These are phyloP conservation scores for Nannochloris sp. DNA, from an alignment of 139 green algal genomes.

Conservation along the genomic window DNA sequence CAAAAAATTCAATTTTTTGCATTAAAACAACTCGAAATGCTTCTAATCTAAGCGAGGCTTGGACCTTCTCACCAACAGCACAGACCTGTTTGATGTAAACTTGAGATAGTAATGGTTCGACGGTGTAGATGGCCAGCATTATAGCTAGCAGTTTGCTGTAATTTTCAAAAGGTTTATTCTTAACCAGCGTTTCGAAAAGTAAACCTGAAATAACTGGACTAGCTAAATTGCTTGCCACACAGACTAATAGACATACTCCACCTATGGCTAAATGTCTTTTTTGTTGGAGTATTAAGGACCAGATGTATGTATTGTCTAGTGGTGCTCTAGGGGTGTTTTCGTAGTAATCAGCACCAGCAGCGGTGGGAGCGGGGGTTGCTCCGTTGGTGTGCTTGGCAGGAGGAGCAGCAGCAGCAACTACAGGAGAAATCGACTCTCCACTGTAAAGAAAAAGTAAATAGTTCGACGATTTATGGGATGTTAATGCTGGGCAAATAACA, in stretches of 20 bases:
- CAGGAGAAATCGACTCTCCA: no score
- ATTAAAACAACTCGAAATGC: conserved; percentile 76
- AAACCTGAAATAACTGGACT: conserved; percentile 71
- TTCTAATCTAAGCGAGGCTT: conserved; percentile 51
- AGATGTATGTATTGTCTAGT: conserved; percentile 13
- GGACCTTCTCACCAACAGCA: conserved; percentile 58
- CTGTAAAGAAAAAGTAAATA: no score
- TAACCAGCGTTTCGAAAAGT: conserved; percentile 74
- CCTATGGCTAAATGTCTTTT: conserved; percentile 41
- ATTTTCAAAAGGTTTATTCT: conserved; percentile 39
- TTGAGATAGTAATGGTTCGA: conserved; percentile 73
- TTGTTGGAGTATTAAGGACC: conserved; percentile 46
- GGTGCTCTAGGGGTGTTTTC: neutral
- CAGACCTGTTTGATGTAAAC: conserved; percentile 78
- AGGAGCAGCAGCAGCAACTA: no score
- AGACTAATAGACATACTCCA: conserved; percentile 46
- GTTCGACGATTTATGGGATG: no score
- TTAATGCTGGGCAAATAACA: no score
- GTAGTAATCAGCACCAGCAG: no score
- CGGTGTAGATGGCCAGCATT: conserved; percentile 60
- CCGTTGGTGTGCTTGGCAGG: no score
- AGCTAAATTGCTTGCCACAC: conserved; percentile 71
- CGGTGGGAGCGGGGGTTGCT: no score
- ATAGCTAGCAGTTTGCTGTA: conserved; percentile 49
- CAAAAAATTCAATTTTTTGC: conserved; percentile 63